A percentile compares a stretch with the other conserved stretches of the same genome.
Evolutionary conservation across 139 green algal genomes (phyloP).

Genomic region (Coelastrella sp.): DNA sequence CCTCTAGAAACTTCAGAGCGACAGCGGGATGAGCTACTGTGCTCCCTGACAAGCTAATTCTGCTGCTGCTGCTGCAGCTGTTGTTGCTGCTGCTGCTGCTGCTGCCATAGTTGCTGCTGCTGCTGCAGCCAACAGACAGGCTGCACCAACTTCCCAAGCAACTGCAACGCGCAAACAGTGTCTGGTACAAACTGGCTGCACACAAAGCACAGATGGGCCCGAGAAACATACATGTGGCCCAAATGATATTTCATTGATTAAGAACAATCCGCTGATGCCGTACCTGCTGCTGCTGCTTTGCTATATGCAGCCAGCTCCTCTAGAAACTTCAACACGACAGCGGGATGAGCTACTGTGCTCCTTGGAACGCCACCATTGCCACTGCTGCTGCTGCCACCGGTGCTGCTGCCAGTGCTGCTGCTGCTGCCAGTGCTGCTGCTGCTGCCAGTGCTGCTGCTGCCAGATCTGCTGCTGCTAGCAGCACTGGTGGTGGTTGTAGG

Average conservation of each 20-base stretch:
- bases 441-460: neutral
- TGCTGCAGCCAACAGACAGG: neutral
- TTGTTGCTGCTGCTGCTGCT: neutral
- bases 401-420: neutral
- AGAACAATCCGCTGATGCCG: too few species aligned
- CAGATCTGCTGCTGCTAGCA: neutral
- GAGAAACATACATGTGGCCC: too few species aligned
- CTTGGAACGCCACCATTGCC: neutral
- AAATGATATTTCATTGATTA: too few species aligned
- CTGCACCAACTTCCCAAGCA: too few species aligned
- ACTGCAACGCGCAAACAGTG: too few species aligned
- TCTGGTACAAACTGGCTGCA: too few species aligned
- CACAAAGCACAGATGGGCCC: too few species aligned
- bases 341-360: neutral
- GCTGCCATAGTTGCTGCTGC: neutral
- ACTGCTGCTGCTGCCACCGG: neutral
- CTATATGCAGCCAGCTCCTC: too few species aligned
- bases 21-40: neutral
- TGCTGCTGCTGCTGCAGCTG: slow-evolving; percentile 14
- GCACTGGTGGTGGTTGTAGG: too few species aligned
- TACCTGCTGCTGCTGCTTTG: slow-evolving; percentile 15
- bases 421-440: neutral
- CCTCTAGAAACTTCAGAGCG: neutral
- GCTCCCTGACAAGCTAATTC: neutral
- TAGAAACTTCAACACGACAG: neutral